Evolutionary conservation across 257 asterid genomes (phyloP), one percentile per base, ranked within the genome.

Genomic region (Solanum acaule): DNA sequence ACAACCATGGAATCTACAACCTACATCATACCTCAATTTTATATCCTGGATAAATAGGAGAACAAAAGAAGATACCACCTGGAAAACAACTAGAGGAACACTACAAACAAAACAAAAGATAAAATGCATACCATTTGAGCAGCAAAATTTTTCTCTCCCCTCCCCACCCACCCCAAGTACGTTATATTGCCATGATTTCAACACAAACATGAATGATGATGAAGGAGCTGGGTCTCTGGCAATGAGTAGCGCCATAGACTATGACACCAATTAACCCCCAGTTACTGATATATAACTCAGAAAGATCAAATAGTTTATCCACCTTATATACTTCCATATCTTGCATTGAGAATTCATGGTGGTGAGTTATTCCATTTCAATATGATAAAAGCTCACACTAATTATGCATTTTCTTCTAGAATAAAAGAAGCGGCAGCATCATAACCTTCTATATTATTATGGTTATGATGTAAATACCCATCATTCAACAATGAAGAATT

Each of bases 1-100:
- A 96, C 98, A 82, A 97, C 98, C 99, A 97, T 96, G 87, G 99
- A 97, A 93, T 96, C 99, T 89, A 97, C 99, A 86, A 97, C 99
- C 99, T 97, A 89, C 89, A 91, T 44, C 71, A 88, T 70, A 85
- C 84, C 87, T 88, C 88, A 87, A 89, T 91, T 87, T 88, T 73
- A 67, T 40, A 87, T 91, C 88, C 31, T 40, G 76, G 23, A 31
- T 85, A 82, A 35, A 38, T 42, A 42, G 33, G 42, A 38, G 59
- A 84, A 37, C 18, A 67, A 40, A 67, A 67, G 56, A 35, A 76
- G 33, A 37, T 76, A 76, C 59, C 14, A 76, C 34, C 34, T 76
- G 59, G 83, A n/a, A 42, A 76, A 38, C 86, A 81, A 56, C 20
- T 16, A 29, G 29, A 79, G 65, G 85, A 46, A 46, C 85, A 46